A percentile compares a stretch with the other conserved stretches of the same genome.
Evolutionary conservation across 495 filamentous ascomycete species (phyloP).

Genomic region (Lindgomyces ingoldianus): DNA sequence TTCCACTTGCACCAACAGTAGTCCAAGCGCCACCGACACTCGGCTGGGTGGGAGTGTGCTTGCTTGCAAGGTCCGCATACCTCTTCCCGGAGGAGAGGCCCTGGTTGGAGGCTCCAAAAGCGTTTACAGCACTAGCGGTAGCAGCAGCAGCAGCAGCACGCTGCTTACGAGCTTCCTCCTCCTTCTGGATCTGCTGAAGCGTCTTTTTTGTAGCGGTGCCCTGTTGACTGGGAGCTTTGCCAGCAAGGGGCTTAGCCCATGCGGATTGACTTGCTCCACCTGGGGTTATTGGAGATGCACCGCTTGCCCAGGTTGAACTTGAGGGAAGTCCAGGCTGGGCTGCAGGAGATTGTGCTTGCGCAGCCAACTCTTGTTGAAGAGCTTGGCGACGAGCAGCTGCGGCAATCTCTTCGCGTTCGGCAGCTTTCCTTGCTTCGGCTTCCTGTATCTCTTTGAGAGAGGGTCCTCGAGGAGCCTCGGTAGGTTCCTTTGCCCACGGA

Average conservation of each 20-base stretch:
- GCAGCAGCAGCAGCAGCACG: constrained; percentile 58
- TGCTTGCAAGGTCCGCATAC: constrained; percentile 93
- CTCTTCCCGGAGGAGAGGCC: constrained; percentile 69
- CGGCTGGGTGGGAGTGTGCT: constrained; percentile 53
- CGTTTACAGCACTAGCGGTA: constrained; percentile 48
- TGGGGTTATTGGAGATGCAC: constrained; percentile 63
- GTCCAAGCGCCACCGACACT: constrained; percentile 73
- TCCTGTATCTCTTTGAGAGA: constrained; percentile 97
- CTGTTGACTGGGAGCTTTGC: constrained; percentile 54
- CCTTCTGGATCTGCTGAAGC: constrained; percentile 91
- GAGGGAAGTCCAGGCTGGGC: constrained; percentile 78
- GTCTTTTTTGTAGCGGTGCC: constrained; percentile 73
- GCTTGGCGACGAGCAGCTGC: constrained; percentile 76
- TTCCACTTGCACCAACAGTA: constrained; percentile 92
- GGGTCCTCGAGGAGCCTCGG: constrained; percentile 78
- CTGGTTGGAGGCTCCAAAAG: constrained; percentile 47
- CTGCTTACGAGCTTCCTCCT: constrained; percentile 89
- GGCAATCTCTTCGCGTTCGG: constrained; percentile 81
- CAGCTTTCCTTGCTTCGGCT: constrained; percentile 89
- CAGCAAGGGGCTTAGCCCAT: constrained; percentile 68
- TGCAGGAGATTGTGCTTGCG: constrained; percentile 61
- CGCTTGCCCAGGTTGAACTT: constrained; percentile 85
- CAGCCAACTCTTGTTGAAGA: constrained; percentile 77
- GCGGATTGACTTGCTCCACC: constrained; percentile 54
- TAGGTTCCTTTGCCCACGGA: constrained; percentile 87